Evolutionary conservation across 192 early-diverging fungal genomes (phyloP), one percentile per base, ranked within the genome.

Genomic region (Chytriomyces hyalinus): DNA sequence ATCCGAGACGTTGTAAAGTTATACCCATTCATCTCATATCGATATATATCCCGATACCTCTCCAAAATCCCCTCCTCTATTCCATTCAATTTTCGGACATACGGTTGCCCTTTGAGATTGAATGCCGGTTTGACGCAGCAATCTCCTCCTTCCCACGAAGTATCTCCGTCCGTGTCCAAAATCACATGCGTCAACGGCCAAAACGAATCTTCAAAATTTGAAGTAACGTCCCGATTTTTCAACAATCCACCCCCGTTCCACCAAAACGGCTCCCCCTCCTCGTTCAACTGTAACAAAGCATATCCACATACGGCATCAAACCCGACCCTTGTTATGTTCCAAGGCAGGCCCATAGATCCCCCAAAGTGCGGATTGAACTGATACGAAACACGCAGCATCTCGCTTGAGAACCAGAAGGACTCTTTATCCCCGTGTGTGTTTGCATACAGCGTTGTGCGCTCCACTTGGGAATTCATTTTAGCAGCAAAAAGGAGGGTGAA

Each of bases 331-430:
- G 22, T 36, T 9, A 0, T 9, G 20, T 70, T 44, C 20, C 7
- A n/a, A 24, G 79, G 49, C 76, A 53, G 24, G 49, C 89, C 89
- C 66, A 89, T 82, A 36, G 80, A 81, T 7, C 82, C 87, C 13
- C 83, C 87, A 75, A 85, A 81, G 6, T 75, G 80, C 60, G 75
- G 81, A 36, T 84, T 76, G 61, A 90, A 90, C 7, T 79, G 78
- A 72, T 85, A 90, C 1, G 84, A 86, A 43, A 85, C 84, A 46
- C 88, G 82, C 22, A 85, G 65, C 84, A 89, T 86, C 76, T 92
- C 91, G 48, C 80, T 86, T 3, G 90, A 90, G 24, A 85, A 80
- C 91, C 91, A 92, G 49, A 90, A 92, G 0, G 90, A 87, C 73
- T 92, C 91, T 74, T 92, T 92, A 80, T 92, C 91, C n/a, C 90